Conservation (phyloP, 305 asterid genomes). For the Solanum hybrid region DNA sequence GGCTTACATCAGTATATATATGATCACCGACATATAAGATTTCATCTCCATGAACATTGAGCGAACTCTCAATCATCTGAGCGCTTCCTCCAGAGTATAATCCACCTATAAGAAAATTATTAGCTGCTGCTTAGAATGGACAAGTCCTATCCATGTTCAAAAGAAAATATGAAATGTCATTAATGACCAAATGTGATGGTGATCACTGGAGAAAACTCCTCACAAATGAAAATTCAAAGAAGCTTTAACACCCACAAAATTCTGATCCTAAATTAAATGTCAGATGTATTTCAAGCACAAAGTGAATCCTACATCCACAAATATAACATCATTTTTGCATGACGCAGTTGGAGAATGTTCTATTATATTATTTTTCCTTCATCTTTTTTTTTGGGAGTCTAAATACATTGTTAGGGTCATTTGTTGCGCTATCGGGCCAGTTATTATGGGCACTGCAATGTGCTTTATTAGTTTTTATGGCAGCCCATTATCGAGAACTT, state of each 20-base stretch:
- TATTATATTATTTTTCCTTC: background rate
- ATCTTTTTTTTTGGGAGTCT: background rate
- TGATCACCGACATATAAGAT: slow-evolving; percentile 89
- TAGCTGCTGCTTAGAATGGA: background rate
- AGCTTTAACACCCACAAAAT: background rate
- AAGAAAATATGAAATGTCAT: background rate
- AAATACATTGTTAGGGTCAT: background rate
- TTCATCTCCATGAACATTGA: slow-evolving; percentile 81
- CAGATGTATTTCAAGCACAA: background rate
- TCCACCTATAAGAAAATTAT: slow-evolving; percentile 46
- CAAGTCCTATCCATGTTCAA: background rate
- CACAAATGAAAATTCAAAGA: background rate
- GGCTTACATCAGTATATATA: slow-evolving; percentile 90
- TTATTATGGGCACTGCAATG: background rate
- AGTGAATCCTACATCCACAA: background rate
- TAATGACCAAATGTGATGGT: background rate
- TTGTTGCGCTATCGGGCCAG: background rate
- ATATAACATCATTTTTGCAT: background rate
- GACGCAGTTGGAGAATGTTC: background rate
- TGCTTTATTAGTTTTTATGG: background rate
- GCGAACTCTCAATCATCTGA: slow-evolving; percentile 85
- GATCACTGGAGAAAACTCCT: background rate
- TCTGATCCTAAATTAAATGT: background rate
- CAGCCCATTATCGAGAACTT: background rate
- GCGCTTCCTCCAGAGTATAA: slow-evolving; percentile 91